Evolutionary conservation across 2,329 filamentous ascomycete species (phyloP), one percentile per base, ranked within the genome.

Genomic region (Zymoseptoria ardabiliae): DNA sequence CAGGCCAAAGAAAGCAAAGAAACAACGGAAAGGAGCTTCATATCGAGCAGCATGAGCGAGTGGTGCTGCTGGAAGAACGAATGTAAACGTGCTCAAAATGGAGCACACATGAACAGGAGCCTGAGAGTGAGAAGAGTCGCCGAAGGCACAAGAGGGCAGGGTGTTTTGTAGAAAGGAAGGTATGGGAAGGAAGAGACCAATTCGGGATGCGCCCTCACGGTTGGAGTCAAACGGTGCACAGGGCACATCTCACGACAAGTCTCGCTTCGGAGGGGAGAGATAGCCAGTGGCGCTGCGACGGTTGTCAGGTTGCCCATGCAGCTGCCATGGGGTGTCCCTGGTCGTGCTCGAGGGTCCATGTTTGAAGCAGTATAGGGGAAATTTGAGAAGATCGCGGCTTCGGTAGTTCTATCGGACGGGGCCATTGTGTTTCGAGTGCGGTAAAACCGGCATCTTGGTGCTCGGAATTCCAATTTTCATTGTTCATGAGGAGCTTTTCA

Each of bases 21-120:
- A 20, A 30, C 53, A 21, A 49, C 20, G 53, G 28, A 45, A 49
- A 55, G 53, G 35, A 55, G 30, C 53, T 55, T 55, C 30, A 45
- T 55, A 19, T 20, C 22, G 53, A 53, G 28, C 20, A 23, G 28
- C 10, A 19, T 53, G 51, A 53, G 25, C 51, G 51, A 53, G n/a
- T 23, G 51, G 22, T 11, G 20, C 22, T 53, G 51, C 22, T 53
- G 22, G 25, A 22, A 21, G 28, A 53, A 23, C 20, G 28, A 28
- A 28, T 21, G 51, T 28, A 53, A 53, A 53, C 51, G 20, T 30
- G 51, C 51, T 53, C 51, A 53, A 30, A 53, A 5, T 19, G 22
- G 51, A 53, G 51, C 51, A 28, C 21, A 22, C 51, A 53, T 28
- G 20, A 53, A 53, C 13, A 28, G 35, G n/a, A 45, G 35, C 35